These are phyloP conservation scores for Calonectria leucothoes DNA, from an alignment of 2,329 filamentous ascomycete species.

Conservation along the genomic window DNA sequence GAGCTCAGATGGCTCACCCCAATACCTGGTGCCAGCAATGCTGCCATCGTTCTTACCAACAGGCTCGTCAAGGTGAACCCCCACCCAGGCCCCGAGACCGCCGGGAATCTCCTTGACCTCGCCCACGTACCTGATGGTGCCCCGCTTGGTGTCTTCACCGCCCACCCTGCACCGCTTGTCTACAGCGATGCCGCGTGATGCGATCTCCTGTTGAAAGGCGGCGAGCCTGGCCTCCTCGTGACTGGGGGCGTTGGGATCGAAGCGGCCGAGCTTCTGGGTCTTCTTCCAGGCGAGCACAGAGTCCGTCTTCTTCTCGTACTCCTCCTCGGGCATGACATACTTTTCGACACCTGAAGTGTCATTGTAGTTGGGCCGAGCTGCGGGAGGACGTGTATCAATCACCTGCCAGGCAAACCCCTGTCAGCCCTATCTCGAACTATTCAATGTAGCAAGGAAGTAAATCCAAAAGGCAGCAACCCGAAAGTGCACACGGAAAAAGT, in stretches of 20 bases:
- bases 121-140: conserved; percentile 78
- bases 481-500: conserved; percentile 20
- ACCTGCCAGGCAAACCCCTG: conserved; percentile 66
- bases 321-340: conserved; percentile 86
- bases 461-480: neutral
- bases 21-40: conserved; percentile 75
- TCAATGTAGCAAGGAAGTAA: conserved; percentile 22
- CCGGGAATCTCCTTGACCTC: conserved; percentile 79
- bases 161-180: conserved; percentile 75
- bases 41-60: conserved; percentile 86
- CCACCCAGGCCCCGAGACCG: conserved; percentile 76
- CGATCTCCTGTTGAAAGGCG: conserved; percentile 76
- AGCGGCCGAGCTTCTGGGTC: conserved; percentile 93
- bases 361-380: conserved; percentile 81
- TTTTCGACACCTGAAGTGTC: conserved; percentile 87
- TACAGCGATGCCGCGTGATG: conserved; percentile 72
- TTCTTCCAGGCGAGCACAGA: conserved; percentile 97
- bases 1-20: conserved; percentile 69
- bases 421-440: conserved; percentile 44
- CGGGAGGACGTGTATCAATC: conserved; percentile 80
- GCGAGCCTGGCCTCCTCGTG: conserved; percentile 79
- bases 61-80: conserved; percentile 81
- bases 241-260: conserved; percentile 85
- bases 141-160: conserved; percentile 75
- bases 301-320: conserved; percentile 88